Evolutionary conservation across 2,329 filamentous ascomycete genomes (phyloP), one percentile per base, ranked within the genome.

Genomic region (Sporothrix brunneoviolacea): DNA sequence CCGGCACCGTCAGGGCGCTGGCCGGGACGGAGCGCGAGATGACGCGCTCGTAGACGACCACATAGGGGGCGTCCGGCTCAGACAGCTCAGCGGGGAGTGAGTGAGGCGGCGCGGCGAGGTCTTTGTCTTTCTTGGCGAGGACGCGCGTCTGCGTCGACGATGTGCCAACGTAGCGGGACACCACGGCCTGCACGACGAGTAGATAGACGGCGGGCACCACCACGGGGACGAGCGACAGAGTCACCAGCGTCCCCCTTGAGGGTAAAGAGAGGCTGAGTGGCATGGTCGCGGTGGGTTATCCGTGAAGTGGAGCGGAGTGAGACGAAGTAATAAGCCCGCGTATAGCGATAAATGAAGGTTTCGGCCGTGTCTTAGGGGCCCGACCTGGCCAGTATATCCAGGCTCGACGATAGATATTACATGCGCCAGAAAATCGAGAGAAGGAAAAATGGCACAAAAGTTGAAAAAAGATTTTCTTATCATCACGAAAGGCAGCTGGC

Each of bases 11-110:
- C 24, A 54, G 33, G 8, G 36, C 18, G 7, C 12, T 12, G 15
- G 18, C 8, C 0, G 55, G 50, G 4, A 57, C 18, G 3, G 52
- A 44, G 4, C 33, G 32, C 8, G 55, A 54, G 4, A 53, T 35
- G n/a, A 54, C 38, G 10, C 55, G 52, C 50, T 57, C 55, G 30
- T 50, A 52, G 7, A 33, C 32, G 12, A 57, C 22, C 1, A 53
- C 42, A 12, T 50, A 56, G 8, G 47, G 40, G 9, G 54, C 41
- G 8, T 30, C 50, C 4, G 21, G 24, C 8, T 19, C 45, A 8
- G 45, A 33, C 2, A 56, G 39, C 13, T 48, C 33, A 15, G 15
- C 50, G 2, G 54, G 54, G n/a, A 54, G 42, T n/a, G 50, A 52
- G 30, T 33, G 45, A 6, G 52, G 55, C n/a, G 40, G 16, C 8